Evolutionary conservation across 179 eudicot genomes (phyloP), one percentile per base, ranked within the genome.

Genomic region (Spinacia oleracea): DNA sequence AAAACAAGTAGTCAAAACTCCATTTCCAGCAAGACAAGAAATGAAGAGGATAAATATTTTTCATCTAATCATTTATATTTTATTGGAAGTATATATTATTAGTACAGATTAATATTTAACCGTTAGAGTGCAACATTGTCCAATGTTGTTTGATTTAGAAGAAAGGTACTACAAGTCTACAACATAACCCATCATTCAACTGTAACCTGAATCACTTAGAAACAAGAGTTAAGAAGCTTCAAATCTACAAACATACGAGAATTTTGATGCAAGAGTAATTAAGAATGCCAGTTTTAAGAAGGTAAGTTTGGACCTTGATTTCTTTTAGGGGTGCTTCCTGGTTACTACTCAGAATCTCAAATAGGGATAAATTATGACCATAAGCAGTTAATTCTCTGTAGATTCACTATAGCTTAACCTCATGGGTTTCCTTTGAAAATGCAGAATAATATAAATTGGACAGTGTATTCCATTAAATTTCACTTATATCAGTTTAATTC

Each of bases 371-470:
- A 0, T 58, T 25, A 45, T 45, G 50, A 25, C 14, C 5, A 15
- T 59, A 59, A 9, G 65, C 34, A 3, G 65, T 25, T 59, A 27
- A 9, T 59, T 59, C 32, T 59, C 16, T 1, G 29, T 14, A 25
- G 9, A 25, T 59, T 59, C 65, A 59, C 21, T 25, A 64, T 32
- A 73, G 32, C 78, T 51, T 18, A 65, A 62, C 43, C 66, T 56
- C 14, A 14, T 46, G 42, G n/a, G n/a, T n/a, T n/a, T n/a, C n/a
- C n/a, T n/a, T n/a, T n/a, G n/a, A n/a, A n/a, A n/a, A n/a, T n/a
- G n/a, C n/a, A n/a, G n/a, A n/a, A n/a, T n/a, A n/a, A n/a, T n/a
- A n/a, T n/a, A n/a, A n/a, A n/a, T n/a, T n/a, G n/a, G n/a, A n/a
- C n/a, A n/a, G n/a, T n/a, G n/a, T n/a, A n/a, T n/a, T n/a, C n/a